A percentile compares a stretch with the other conserved stretches of the same genome.
Conservation (phyloP, 2,329 filamentous ascomycete genomes). For the Ascochyta koolunga region DNA sequence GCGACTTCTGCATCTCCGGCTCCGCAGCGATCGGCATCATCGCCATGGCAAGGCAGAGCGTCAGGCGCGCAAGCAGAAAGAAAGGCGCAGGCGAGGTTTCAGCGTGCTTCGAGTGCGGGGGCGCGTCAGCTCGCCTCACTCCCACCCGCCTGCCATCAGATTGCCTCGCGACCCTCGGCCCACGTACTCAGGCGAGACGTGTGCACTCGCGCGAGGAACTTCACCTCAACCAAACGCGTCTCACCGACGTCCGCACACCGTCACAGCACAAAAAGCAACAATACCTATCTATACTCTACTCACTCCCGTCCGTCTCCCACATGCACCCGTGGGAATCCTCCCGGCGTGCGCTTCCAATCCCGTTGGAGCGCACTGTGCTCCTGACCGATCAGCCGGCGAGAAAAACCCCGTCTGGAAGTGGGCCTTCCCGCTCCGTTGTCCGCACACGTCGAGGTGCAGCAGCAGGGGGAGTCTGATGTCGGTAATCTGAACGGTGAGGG, state of each 20-base stretch:
- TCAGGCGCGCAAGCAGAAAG: neutral
- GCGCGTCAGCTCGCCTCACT: neutral
- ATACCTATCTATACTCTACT: neutral
- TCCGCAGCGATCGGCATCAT: neutral
- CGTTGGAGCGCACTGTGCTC: neutral
- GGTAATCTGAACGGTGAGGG: no score
- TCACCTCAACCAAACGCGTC: no score
- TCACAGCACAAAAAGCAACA: conserved; percentile 7
- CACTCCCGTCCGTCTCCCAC: neutral
- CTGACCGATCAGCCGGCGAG: conserved; percentile 10
- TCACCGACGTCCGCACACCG: neutral
- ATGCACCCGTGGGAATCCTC: conserved; percentile 3
- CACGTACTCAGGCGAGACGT: neutral
- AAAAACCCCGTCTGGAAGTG: neutral
- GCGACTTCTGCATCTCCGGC: neutral
- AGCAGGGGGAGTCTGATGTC: no score
- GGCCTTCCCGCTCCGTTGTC: neutral
- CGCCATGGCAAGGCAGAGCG: neutral
- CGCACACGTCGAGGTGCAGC: neutral
- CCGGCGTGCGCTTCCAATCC: conserved; percentile 8
- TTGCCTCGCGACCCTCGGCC: neutral
- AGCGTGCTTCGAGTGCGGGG: neutral
- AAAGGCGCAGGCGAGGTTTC: neutral
- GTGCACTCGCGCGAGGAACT: no score
- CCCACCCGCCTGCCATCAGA: neutral